Conservation (phyloP, 768 basidiomycete species). For the Strobilomyces confusus region DNA sequence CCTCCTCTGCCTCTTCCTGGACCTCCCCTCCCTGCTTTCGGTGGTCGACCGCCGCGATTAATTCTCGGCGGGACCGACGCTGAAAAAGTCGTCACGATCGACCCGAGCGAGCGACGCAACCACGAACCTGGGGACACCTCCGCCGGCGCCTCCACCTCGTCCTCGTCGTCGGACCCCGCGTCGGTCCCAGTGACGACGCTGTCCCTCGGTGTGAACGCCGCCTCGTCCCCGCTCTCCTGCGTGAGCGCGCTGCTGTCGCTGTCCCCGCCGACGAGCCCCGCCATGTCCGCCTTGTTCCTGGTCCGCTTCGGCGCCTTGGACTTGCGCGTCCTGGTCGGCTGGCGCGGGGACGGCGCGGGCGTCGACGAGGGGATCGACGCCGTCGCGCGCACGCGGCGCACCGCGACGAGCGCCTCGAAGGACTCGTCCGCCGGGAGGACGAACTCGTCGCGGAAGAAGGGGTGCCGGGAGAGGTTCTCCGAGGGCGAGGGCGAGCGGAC, state of each 20-base stretch:
- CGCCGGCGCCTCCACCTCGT: conserved; percentile 56
- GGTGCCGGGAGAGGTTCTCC: conserved; percentile 64
- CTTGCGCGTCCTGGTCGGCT: conserved; percentile 32
- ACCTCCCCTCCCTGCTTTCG: conserved; percentile 25
- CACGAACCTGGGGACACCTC: conserved; percentile 56
- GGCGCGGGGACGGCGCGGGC: conserved; percentile 53
- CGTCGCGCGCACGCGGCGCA: conserved; percentile 61
- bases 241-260: conserved; percentile 84
- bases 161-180: conserved; percentile 65
- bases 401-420: conserved; percentile 55
- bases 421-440: conserved; percentile 53
- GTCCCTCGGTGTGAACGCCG: conserved; percentile 54
- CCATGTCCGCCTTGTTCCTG: conserved; percentile 49
- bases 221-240: conserved; percentile 77
- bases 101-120: background rate
- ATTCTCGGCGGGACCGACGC: conserved; percentile 19
- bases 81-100: conserved; percentile 15
- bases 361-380: conserved; percentile 52
- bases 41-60: conserved; percentile 25
- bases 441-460: conserved; percentile 73
- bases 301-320: conserved; percentile 46
- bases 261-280: conserved; percentile 75
- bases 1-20: too few species aligned
- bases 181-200: conserved; percentile 73
- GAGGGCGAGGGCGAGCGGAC: conserved; percentile 66